Percentiles rank a stretch among this genome's conserved stretches.
Conservation (phyloP, 805 yeast species). For the Cyberlindnera xishuangbannaensis region DNA sequence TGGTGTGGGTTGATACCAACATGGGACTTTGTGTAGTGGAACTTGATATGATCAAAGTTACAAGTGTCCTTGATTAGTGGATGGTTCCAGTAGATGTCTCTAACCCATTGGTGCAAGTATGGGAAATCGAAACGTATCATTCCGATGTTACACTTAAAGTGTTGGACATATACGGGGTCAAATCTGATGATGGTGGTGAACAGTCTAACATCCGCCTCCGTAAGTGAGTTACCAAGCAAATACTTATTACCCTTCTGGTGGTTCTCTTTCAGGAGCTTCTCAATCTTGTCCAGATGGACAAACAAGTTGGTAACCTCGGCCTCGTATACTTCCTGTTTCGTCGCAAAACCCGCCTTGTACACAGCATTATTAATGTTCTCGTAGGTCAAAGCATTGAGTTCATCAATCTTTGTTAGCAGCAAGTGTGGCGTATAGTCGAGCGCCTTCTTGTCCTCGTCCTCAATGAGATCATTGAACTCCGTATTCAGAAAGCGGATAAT, state of each 20-base stretch:
- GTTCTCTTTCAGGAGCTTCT: slow-evolving; percentile 46
- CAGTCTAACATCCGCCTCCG: slow-evolving; percentile 88
- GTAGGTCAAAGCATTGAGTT: slow-evolving; percentile 75
- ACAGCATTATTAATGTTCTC: slow-evolving; percentile 88
- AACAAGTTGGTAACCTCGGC: slow-evolving; percentile 59
- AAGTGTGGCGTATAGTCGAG: slow-evolving; percentile 59
- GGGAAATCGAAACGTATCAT: slow-evolving; percentile 81
- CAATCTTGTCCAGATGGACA: slow-evolving; percentile 63
- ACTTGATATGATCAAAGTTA: slow-evolving; percentile 83
- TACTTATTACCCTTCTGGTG: slow-evolving; percentile 27
- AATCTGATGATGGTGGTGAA: slow-evolving; percentile 86
- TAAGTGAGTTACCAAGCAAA: slow-evolving; percentile 58
- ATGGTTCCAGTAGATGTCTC: slow-evolving; percentile 74
- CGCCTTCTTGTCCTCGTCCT: slow-evolving; percentile 39
- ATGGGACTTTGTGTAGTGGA: slow-evolving; percentile 87
- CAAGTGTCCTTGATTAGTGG: slow-evolving; percentile 76
- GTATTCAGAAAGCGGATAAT: slow-evolving; percentile 78
- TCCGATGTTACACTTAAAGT: slow-evolving; percentile 86
- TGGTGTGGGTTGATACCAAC: slow-evolving; percentile 71
- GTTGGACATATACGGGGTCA: slow-evolving; percentile 91
- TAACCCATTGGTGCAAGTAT: slow-evolving; percentile 68
- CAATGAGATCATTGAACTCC: slow-evolving; percentile 58
- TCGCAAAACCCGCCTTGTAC: slow-evolving; percentile 87
- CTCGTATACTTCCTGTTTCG: slow-evolving; percentile 77
- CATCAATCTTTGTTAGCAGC: slow-evolving; percentile 58